phyloP scores from a whole-genome alignment of 331 rosid species.

The Cydonia oblonga region DNA sequence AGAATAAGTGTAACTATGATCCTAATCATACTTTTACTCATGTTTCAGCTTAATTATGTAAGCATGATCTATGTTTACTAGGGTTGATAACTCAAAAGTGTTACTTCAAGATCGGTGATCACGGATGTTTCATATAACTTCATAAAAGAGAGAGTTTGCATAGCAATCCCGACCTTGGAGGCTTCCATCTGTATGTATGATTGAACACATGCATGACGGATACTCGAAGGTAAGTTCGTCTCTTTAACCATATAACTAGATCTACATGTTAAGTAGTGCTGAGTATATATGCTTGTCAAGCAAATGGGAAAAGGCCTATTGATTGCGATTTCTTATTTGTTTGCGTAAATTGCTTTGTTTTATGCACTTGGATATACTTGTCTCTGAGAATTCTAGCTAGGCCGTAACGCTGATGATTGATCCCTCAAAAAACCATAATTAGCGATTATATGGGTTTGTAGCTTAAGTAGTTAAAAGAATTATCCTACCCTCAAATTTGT shows the following conservation, averaged over 20 bases:
- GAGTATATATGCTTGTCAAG: not conserved
- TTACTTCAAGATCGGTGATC: not conserved
- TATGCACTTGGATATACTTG: too few relatives aligned
- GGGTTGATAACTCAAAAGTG: not conserved
- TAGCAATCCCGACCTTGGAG: not conserved
- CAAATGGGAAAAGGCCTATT: too few relatives aligned
- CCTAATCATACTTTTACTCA: too few relatives aligned
- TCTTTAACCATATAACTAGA: not conserved
- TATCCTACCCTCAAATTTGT: not conserved
- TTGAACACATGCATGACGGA: constrained; percentile 37
- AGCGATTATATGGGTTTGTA: not conserved
- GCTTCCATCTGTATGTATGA: constrained; percentile 71
- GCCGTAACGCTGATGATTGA: not conserved
- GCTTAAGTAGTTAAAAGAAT: not conserved
- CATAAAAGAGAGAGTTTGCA: too few relatives aligned
- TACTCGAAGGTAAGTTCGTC: constrained; percentile 33
- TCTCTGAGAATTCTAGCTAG: not conserved
- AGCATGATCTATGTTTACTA: too few relatives aligned
- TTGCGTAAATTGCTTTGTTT: not conserved
- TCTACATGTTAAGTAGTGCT: not conserved
- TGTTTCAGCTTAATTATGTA: too few relatives aligned
- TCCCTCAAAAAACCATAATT: too few relatives aligned
- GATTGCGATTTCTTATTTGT: not conserved
- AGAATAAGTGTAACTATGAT: too few relatives aligned
- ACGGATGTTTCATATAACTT: too few relatives aligned